Evolutionary conservation across 805 yeast genomes (phyloP).

Genomic region (Lachancea sp.): DNA sequence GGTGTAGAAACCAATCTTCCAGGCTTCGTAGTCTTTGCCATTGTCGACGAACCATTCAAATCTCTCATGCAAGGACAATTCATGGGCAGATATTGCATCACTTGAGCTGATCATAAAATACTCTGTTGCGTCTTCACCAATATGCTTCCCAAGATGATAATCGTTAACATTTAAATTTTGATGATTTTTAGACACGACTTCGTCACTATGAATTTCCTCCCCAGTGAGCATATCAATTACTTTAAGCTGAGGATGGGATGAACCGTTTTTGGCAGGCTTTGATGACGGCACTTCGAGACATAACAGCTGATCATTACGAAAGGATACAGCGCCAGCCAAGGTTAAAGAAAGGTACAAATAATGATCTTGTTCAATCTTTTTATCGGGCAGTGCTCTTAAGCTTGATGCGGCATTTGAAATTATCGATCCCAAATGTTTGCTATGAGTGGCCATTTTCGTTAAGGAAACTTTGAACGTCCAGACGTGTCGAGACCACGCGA

Average conservation of each 20-base stretch:
- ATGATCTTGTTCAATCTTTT: conserved; percentile 36
- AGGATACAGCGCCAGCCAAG: conserved; percentile 73
- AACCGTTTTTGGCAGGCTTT: conserved; percentile 43
- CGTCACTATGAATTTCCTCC: conserved; percentile 73
- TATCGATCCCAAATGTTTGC: conserved; percentile 25
- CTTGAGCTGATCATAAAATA: conserved; percentile 72
- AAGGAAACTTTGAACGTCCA: conserved; percentile 57
- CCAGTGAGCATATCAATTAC: conserved; percentile 60
- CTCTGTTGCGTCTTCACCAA: conserved; percentile 36
- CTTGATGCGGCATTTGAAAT: conserved; percentile 40
- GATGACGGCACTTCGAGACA: conserved; percentile 23
- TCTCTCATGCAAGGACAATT: conserved; percentile 62
- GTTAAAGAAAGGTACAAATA: conserved; percentile 41
- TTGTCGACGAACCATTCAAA: conserved; percentile 63
- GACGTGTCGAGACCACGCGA: conserved; percentile 79
- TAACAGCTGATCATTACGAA: conserved; percentile 63
- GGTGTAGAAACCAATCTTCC: conserved; percentile 64
- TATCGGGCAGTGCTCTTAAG: conserved; percentile 39
- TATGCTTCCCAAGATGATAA: conserved; percentile 55
- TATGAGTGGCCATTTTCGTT: conserved; percentile 18
- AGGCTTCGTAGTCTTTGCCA: conserved; percentile 57
- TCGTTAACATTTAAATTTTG: conserved; percentile 71
- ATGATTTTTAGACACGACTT: conserved; percentile 54
- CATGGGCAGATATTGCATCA: conserved; percentile 74
- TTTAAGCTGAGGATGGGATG: conserved; percentile 63